phyloP scores from a whole-genome alignment of 1,284 basidiomycete genomes.

The Irpex sp. region DNA sequence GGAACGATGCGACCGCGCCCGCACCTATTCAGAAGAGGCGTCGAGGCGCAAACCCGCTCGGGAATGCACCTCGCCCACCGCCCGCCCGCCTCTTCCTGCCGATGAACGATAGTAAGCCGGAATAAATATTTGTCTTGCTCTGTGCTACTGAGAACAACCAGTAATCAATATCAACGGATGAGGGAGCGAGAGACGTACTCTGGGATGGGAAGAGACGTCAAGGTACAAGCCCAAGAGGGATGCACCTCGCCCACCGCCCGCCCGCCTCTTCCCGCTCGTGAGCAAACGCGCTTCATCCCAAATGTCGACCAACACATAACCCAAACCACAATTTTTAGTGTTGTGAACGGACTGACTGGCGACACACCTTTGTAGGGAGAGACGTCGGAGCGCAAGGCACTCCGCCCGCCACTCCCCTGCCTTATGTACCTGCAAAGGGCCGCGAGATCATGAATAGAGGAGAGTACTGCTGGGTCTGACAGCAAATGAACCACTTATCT shows the following conservation, averaged over 20 bases:
- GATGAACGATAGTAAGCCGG: background rate
- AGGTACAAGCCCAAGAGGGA: background rate
- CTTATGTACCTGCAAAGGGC: background rate
- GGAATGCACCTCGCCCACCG: background rate
- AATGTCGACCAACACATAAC: background rate
- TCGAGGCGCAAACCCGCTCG: background rate
- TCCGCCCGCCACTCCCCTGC: background rate
- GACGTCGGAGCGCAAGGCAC: background rate
- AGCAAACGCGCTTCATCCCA: background rate
- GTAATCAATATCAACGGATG: background rate
- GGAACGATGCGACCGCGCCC: too few relatives aligned
- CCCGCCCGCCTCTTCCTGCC: background rate
- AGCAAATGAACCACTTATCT: too few relatives aligned
- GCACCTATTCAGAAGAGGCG: background rate
- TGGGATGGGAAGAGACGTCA: background rate
- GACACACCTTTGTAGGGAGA: background rate
- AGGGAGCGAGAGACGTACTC: background rate
- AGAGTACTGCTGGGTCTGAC: too few relatives aligned
- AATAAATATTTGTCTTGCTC: background rate
- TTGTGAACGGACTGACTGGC: background rate
- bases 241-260: background rate
- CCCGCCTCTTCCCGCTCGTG: background rate
- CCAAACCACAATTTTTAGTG: background rate
- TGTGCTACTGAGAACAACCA: background rate
- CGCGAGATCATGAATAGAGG: background rate